Evolutionary conservation across 257 asterid genomes (phyloP).

Genomic region (Plantago elongata): DNA sequence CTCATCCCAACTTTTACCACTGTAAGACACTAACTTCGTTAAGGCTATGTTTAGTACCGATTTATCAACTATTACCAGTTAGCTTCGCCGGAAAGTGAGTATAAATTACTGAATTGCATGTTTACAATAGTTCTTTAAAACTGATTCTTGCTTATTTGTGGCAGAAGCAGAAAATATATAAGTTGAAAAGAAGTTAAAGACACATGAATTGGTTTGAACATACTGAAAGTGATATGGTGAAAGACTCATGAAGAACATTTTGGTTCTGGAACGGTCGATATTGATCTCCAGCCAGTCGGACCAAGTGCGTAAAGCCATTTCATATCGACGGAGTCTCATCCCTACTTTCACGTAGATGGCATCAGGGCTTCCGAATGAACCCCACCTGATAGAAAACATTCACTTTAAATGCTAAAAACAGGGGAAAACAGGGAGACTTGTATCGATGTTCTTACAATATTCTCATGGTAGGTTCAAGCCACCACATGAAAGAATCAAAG

Average conservation of each 20-base stretch:
- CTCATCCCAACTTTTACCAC: constrained; percentile 41
- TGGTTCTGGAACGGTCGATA: constrained; percentile 41
- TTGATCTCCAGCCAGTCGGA: constrained; percentile 60
- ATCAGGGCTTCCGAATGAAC: constrained; percentile 44
- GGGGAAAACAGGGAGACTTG: background rate
- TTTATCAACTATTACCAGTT: no score
- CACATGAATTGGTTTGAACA: background rate
- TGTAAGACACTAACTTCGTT: constrained; percentile 2
- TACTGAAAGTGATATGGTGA: constrained; percentile 36
- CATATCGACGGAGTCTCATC: constrained; percentile 33
- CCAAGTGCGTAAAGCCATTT: constrained; percentile 57
- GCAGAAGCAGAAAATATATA: no score
- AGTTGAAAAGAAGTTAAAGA: background rate
- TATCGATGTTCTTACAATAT: constrained; percentile 41
- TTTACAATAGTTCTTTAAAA: no score
- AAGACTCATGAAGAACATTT: constrained; percentile 48
- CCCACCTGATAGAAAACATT: constrained; percentile 35
- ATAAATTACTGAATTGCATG: no score
- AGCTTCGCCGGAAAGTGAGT: no score
- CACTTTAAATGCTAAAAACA: background rate
- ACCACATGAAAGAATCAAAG: constrained; percentile 72
- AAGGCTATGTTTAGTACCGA: no score
- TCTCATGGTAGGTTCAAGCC: constrained; percentile 51
- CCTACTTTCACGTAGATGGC: constrained; percentile 38
- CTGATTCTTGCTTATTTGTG: no score